Evolutionary conservation across 257 asterid species (phyloP).

Genomic region (Fraxinus anomala): DNA sequence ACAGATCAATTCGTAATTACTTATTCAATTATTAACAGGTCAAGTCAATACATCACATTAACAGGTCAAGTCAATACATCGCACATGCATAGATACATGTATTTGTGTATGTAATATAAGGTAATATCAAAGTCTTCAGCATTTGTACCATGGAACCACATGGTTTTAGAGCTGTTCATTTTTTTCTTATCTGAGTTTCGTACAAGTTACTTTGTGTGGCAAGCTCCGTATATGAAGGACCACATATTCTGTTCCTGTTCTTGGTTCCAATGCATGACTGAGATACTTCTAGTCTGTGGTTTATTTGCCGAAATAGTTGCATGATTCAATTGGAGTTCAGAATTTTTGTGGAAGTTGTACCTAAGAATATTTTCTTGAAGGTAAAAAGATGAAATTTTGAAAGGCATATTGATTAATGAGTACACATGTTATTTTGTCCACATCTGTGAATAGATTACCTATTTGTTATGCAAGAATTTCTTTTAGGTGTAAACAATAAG

Average conservation of each 20-base stretch:
- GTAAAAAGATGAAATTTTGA: conserved; percentile 8
- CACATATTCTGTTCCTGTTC: conserved; percentile 18
- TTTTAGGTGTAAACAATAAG: conserved; percentile 8
- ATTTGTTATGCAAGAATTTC: conserved; percentile 1
- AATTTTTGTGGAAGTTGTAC: background rate
- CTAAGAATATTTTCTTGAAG: conserved; percentile 11
- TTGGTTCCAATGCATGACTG: background rate
- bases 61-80: no score
- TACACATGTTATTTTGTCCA: background rate
- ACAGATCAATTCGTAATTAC: background rate
- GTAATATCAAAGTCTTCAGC: background rate
- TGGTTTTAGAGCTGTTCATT: background rate
- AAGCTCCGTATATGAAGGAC: conserved; percentile 12
- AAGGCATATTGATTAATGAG: background rate
- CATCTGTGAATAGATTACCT: conserved; percentile 10
- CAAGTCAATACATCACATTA: background rate
- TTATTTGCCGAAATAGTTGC: background rate
- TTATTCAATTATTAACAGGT: background rate
- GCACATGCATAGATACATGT: background rate
- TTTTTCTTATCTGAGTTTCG: background rate
- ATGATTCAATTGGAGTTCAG: background rate
- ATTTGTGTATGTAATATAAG: background rate
- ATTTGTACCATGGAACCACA: background rate
- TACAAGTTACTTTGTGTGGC: background rate
- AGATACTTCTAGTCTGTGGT: background rate